Evolutionary conservation across 140 eudicot genomes (phyloP).

Genomic region (Flaveria floridana): DNA sequence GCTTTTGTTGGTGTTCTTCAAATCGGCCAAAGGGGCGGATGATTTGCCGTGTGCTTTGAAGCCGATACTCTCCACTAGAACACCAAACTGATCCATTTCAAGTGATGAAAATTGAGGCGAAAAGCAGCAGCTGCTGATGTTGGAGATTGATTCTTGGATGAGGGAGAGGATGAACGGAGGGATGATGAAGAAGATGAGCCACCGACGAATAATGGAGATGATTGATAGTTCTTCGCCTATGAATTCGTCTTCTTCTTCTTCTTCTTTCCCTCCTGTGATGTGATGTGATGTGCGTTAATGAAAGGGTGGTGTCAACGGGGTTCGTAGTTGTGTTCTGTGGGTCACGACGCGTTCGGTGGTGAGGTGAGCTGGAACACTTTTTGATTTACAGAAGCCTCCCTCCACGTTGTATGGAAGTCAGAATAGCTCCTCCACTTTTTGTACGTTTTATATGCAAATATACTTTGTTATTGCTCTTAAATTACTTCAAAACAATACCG

Average conservation of each 20-base stretch:
- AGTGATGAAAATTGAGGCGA: conserved; percentile 21
- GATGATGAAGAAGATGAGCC: neutral
- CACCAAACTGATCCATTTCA: conserved; percentile 83
- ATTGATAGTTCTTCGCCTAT: neutral
- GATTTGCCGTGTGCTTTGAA: conserved; percentile 59
- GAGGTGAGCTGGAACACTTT: conserved; percentile 9
- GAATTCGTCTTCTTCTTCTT: conserved; percentile 1
- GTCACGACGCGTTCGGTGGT: conserved; percentile 20
- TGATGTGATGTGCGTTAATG: conserved; percentile 1
- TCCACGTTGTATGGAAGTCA: no score
- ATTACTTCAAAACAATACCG: no score
- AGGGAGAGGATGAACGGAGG: conserved; percentile 10
- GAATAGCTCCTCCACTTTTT: no score
- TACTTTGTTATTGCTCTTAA: no score
- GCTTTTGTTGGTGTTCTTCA: conserved; percentile 39
- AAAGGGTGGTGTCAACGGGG: conserved; percentile 32
- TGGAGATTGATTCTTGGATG: neutral
- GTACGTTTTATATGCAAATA: no score
- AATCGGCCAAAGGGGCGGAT: conserved; percentile 75
- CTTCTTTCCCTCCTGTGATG: neutral
- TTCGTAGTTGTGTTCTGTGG: conserved; percentile 11
- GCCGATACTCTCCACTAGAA: conserved; percentile 77
- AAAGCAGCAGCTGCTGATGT: neutral
- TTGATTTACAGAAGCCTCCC: no score
- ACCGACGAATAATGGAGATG: conserved; percentile 17